Base-by-base conservation (phyloP, 768 basidiomycete species). In the Tylopilus subfusipes region DNA sequence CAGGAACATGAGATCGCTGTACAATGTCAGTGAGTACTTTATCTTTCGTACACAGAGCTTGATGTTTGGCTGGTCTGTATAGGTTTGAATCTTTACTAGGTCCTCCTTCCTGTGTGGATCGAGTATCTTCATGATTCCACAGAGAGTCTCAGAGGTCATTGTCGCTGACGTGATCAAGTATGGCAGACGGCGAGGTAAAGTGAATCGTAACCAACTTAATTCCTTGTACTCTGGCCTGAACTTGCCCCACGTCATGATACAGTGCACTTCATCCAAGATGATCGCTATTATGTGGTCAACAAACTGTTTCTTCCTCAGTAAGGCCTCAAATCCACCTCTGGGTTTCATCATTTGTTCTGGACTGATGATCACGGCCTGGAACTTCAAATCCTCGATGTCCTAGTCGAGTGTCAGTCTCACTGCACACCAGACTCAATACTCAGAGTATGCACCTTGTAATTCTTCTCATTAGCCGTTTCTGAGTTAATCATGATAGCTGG, bases 211-310 rank as follows among this genome's bases (percentile, higher is more conserved):
- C 22, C 18, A 13, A 0, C 36, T 3, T 3, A 48, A 3, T 38
- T 48, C 36, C 47, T 18, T 48, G 5, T 48, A 48, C 27, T 48
- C 47, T 2, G 25, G 47, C 1, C 47, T 14, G 5, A 48, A 48
- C 3, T 48, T 18, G 0, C 47, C 47, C 47, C 47, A 48, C 4
- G 18, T 25, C 12, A 27, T 36, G 24, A 48, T 27, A 6, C 47
- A 48, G 24, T 48, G 1, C 25, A 62, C 11, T 59, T 76, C 27
- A 10, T 49, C 25, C 2, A 49, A 39, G 24, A 49, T 29, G 1
- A 38, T 40, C 4, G 7, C 39, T 4, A 31, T 42, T 42, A 18
- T 50, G 2, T 21, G 44, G 44, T 29, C 5, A 3, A 27, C 4
- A 13, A 42, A 31, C 4, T 12, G 21, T 8, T 24, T 42, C 5